A percentile compares a stretch with the other conserved stretches of the same genome.
These are phyloP conservation scores for Pichia nakasei DNA, from an alignment of 805 yeast genomes.

Conservation along the genomic window DNA sequence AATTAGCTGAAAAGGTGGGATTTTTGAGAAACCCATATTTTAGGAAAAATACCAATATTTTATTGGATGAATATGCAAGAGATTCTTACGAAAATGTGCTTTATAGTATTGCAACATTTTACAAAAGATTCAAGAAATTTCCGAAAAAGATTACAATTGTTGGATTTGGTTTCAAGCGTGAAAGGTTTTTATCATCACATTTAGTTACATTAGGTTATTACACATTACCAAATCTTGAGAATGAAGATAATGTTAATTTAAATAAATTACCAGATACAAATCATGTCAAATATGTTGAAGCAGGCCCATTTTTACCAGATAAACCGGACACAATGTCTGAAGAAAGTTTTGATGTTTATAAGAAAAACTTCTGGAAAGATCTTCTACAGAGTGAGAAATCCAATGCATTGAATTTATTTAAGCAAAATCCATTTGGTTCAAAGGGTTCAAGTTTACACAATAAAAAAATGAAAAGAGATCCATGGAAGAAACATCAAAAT, in stretches of 20 bases:
- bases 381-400: slow-evolving; percentile 40
- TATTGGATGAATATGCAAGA: slow-evolving; percentile 63
- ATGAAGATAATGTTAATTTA: background rate
- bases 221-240: background rate
- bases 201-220: slow-evolving; percentile 38
- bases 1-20: slow-evolving; percentile 26
- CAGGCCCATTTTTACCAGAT: slow-evolving; percentile 42
- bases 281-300: slow-evolving; percentile 43
- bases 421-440: slow-evolving; percentile 50
- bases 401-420: slow-evolving; percentile 47
- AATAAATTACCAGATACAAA: slow-evolving; percentile 17
- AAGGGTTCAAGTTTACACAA: slow-evolving; percentile 29
- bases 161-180: slow-evolving; percentile 68
- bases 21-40: slow-evolving; percentile 4
- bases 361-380: slow-evolving; percentile 35
- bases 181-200: slow-evolving; percentile 50
- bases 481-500: slow-evolving; percentile 25
- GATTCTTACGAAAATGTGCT: slow-evolving; percentile 75
- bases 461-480: slow-evolving; percentile 51
- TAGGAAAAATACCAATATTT: slow-evolving; percentile 18
- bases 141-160: slow-evolving; percentile 49
- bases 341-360: slow-evolving; percentile 16
- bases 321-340: slow-evolving; percentile 3
- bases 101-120: slow-evolving; percentile 47
- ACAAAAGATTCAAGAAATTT: slow-evolving; percentile 35